Base-by-base conservation (phyloP, 2,329 filamentous ascomycete species). In the Emmonsia crescens region DNA sequence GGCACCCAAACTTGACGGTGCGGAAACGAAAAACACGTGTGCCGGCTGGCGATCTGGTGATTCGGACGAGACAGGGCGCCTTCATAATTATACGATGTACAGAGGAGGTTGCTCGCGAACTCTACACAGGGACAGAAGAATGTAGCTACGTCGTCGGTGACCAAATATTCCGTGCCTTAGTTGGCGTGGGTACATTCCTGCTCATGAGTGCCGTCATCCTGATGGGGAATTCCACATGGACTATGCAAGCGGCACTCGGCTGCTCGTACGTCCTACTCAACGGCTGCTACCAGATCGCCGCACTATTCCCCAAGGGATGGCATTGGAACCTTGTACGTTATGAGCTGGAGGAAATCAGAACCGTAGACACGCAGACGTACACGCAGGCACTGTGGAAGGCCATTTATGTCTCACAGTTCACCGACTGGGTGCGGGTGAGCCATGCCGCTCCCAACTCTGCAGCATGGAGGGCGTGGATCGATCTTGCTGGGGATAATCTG, bases 141-240 rank as follows among this genome's bases (percentile, higher is more conserved):
- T 86, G 84, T 70, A 68, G 79, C 33, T 86, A 86, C 66, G 74
- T 77, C 29, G 78, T 85, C 49, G 71, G 72, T 3, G 75, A 72
- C 33, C 73, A 68, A n/a, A 66, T 67, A 1, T 84, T 85, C 68
- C 78, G 80, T 24, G 69, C 76, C 0, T 77, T 85, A 8, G 84
- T 86, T 73, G 83, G 79, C 0, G 49, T 81, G 1, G 83, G 82
- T 40, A 87, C 84, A 9, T 78, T 83, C 9, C 65, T 86, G 31
- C 78, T 87, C 52, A 87, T 87, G 84, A 68, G 82, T 3, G 79
- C 80, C 1, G 82, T 87, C 12, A 82, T 87, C 14, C 72, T 85
- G 16, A 72, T 87, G 40, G 84, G 83, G 1, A 86, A 86, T 68
- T 84, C 83, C 70, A 78, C 78, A n/a, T 85, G 83, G 77, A 77